Conservation (phyloP, 345 rosid genomes). For the Eucalyptus rudis region DNA sequence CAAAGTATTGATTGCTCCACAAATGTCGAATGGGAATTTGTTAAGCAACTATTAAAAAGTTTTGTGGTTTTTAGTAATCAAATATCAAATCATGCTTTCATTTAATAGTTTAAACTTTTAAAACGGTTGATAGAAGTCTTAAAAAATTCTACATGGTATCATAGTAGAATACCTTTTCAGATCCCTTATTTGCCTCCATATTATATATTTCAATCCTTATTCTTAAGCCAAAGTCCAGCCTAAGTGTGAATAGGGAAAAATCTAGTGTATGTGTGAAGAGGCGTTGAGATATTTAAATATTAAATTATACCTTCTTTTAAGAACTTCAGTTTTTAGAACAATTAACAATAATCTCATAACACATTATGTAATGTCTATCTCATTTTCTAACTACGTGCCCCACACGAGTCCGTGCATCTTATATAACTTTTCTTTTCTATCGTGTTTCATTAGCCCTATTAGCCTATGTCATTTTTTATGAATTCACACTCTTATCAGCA, state of each 20-base stretch:
- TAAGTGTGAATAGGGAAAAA: neutral
- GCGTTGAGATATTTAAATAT: neutral
- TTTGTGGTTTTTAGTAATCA: neutral
- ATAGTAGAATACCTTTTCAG: neutral
- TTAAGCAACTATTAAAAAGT: neutral
- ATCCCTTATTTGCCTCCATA: neutral
- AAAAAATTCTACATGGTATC: neutral
- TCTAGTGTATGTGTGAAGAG: neutral
- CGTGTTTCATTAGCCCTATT: neutral
- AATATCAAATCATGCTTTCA: neutral
- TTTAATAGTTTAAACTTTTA: neutral
- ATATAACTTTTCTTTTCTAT: neutral
- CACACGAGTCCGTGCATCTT: neutral
- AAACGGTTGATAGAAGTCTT: accelerated
- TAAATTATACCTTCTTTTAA: no score
- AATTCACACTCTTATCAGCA: neutral
- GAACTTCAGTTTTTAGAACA: neutral
- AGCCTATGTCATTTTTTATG: neutral
- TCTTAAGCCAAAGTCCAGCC: neutral
- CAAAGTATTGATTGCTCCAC: neutral
- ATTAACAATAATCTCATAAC: neutral
- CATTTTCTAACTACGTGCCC: neutral
- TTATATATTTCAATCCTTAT: neutral
- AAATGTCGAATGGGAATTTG: neutral
- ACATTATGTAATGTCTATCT: neutral